Conservation (phyloP, 2,329 filamentous ascomycete genomes). For the Dothideomycetes sp. region DNA sequence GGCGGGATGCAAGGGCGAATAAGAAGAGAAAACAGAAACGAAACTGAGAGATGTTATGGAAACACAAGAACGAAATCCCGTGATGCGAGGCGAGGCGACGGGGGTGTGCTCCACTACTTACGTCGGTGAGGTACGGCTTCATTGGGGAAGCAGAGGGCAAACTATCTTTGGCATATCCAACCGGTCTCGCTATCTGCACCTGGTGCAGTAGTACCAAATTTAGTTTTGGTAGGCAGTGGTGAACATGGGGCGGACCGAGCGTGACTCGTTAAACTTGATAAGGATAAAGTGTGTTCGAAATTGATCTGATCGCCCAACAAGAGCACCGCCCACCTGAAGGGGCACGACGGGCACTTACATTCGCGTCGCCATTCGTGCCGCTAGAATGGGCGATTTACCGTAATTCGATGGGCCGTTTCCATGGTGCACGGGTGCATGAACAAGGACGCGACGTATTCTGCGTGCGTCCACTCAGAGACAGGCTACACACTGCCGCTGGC, state of each 20-base stretch:
- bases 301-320: constrained; percentile 2
- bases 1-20: constrained; percentile 3
- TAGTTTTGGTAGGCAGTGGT: constrained; percentile 8
- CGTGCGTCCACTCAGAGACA: background rate
- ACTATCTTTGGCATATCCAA: constrained; percentile 9
- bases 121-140: constrained; percentile 9
- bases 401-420: background rate
- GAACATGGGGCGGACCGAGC: constrained; percentile 9
- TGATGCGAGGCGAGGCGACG: constrained; percentile 9
- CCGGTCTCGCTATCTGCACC: constrained; percentile 8
- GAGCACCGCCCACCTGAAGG: background rate
- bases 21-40: constrained; percentile 5
- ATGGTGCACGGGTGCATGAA: background rate
- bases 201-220: constrained; percentile 7
- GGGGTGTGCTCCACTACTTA: constrained; percentile 7
- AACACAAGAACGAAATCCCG: constrained; percentile 8
- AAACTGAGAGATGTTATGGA: constrained; percentile 6
- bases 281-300: constrained; percentile 6
- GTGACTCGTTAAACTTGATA: constrained; percentile 5
- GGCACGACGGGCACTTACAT: too few species aligned
- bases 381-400: background rate
- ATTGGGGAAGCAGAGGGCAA: constrained; percentile 9
- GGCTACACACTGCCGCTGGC: background rate
- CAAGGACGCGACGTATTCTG: background rate
- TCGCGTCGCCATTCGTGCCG: too few species aligned